A percentile compares a stretch with the other conserved stretches of the same genome.
Evolutionary conservation across 2,329 filamentous ascomycete species (phyloP).

Genomic region (Pseudonectria foliicola): DNA sequence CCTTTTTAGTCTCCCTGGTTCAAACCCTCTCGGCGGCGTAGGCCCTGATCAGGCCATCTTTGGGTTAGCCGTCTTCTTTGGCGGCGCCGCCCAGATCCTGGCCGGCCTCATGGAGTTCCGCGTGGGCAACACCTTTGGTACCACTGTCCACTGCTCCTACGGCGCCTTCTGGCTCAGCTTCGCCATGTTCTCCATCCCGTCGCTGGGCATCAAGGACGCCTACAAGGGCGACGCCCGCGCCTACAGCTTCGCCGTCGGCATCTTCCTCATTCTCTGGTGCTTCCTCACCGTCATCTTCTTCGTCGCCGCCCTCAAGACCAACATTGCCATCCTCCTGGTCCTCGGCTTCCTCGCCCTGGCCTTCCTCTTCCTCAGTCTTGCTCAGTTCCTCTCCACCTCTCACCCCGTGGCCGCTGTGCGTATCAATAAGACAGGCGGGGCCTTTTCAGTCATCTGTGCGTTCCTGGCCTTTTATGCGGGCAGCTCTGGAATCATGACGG

Average conservation of each 20-base stretch:
- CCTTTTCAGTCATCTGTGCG: slow-evolving; percentile 30
- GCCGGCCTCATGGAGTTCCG: slow-evolving; percentile 52
- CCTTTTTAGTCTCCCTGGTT: slow-evolving; percentile 23
- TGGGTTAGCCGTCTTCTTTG: slow-evolving; percentile 41
- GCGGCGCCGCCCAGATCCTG: slow-evolving; percentile 60
- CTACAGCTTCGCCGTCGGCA: slow-evolving; percentile 45
- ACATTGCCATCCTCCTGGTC: slow-evolving; percentile 49
- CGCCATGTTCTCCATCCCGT: slow-evolving; percentile 46
- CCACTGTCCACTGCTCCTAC: slow-evolving; percentile 53
- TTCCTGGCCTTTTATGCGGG: slow-evolving; percentile 34
- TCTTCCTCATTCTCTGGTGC: slow-evolving; percentile 54
- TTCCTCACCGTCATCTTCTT: slow-evolving; percentile 52
- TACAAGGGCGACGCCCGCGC: slow-evolving; percentile 33
- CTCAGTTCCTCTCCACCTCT: slow-evolving; percentile 41
- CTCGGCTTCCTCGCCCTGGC: slow-evolving; percentile 52
- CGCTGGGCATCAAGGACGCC: slow-evolving; percentile 42
- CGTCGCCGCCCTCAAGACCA: slow-evolving; percentile 49
- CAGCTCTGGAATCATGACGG: slow-evolving; percentile 32
- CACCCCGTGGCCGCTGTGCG: slow-evolving; percentile 31
- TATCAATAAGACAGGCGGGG: slow-evolving; percentile 37
- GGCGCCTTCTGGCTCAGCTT: slow-evolving; percentile 57
- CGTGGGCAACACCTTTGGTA: slow-evolving; percentile 57
- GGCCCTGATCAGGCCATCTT: slow-evolving; percentile 31
- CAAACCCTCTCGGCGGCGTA: slow-evolving; percentile 26
- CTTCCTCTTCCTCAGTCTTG: slow-evolving; percentile 52